A percentile compares a stretch with the other conserved stretches of the same genome.
These are phyloP conservation scores for Gremmenia infestans DNA, from an alignment of 2,329 filamentous ascomycete genomes.

Conservation along the genomic window DNA sequence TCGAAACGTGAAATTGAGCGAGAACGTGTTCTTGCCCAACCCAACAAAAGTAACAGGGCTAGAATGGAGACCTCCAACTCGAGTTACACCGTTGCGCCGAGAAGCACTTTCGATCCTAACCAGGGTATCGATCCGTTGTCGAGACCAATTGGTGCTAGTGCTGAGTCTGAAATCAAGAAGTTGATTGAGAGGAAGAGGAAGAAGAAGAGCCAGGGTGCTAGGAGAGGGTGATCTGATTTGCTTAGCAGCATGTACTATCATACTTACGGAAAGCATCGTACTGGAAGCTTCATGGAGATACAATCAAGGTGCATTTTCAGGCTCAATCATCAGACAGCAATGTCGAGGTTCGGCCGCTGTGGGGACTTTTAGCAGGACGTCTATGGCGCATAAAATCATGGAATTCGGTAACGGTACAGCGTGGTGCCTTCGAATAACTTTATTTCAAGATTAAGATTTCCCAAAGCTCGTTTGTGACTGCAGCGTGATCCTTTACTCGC, in stretches of 20 bases:
- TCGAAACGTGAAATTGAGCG: constrained; percentile 41
- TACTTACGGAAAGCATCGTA: background rate
- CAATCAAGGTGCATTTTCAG: too few species aligned
- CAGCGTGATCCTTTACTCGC: too few species aligned
- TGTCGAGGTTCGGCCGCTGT: too few species aligned
- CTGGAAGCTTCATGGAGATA: too few species aligned
- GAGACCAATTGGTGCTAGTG: constrained; percentile 57
- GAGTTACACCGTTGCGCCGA: constrained; percentile 34
- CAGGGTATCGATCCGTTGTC: constrained; percentile 43
- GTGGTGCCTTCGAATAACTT: too few species aligned
- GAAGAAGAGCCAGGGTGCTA: constrained; percentile 34
- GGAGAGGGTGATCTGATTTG: background rate
- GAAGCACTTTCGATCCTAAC: constrained; percentile 55
- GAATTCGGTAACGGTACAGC: too few species aligned
- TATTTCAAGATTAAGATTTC: too few species aligned
- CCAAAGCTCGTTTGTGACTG: too few species aligned
- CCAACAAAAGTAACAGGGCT: constrained; percentile 50
- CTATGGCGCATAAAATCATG: too few species aligned
- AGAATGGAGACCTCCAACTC: constrained; percentile 35
- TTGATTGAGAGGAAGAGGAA: constrained; percentile 59
- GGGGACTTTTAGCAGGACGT: too few species aligned
- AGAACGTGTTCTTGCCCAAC: constrained; percentile 54
- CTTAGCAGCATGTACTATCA: background rate
- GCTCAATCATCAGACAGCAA: too few species aligned
- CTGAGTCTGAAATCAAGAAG: constrained; percentile 59